Conservation (phyloP, 2,329 filamentous ascomycete genomes). For the Neoarthrinium moseri region DNA sequence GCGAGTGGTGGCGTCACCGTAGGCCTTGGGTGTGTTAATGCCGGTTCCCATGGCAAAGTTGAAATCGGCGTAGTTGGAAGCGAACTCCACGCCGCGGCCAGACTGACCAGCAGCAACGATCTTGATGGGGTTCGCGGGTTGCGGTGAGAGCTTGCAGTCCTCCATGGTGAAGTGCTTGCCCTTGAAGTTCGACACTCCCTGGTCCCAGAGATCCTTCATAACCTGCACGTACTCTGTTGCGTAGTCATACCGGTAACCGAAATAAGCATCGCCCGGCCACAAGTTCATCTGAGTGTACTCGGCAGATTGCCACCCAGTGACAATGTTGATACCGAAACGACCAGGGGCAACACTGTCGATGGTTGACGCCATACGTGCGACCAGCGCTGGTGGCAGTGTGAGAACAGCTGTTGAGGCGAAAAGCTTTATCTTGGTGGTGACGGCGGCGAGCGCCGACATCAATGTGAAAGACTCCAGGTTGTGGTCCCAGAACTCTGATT, state of each 20-base stretch:
- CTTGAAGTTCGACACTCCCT: conserved; percentile 29
- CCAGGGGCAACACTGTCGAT: conserved; percentile 30
- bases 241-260: conserved; percentile 31
- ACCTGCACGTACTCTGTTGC: conserved; percentile 31
- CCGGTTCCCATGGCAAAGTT: conserved; percentile 30
- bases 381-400: conserved; percentile 27
- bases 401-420: conserved; percentile 30
- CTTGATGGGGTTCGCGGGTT: conserved; percentile 19
- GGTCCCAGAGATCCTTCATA: conserved; percentile 31
- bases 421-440: conserved; percentile 31
- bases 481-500: conserved; percentile 32
- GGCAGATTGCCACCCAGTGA: conserved; percentile 31
- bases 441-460: conserved; percentile 30
- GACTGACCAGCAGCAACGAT: conserved; percentile 32
- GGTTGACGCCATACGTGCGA: conserved; percentile 29
- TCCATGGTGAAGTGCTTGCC: conserved; percentile 32
- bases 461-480: conserved; percentile 32
- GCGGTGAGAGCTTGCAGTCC: conserved; percentile 29
- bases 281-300: conserved; percentile 32
- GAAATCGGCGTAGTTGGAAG: conserved; percentile 28
- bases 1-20: conserved; percentile 20
- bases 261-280: conserved; percentile 28
- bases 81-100: conserved; percentile 30
- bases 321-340: conserved; percentile 31
- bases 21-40: conserved; percentile 28